Evolutionary conservation across 208 protist genomes (phyloP).

Genomic region (Entamoeba nuttalli): DNA sequence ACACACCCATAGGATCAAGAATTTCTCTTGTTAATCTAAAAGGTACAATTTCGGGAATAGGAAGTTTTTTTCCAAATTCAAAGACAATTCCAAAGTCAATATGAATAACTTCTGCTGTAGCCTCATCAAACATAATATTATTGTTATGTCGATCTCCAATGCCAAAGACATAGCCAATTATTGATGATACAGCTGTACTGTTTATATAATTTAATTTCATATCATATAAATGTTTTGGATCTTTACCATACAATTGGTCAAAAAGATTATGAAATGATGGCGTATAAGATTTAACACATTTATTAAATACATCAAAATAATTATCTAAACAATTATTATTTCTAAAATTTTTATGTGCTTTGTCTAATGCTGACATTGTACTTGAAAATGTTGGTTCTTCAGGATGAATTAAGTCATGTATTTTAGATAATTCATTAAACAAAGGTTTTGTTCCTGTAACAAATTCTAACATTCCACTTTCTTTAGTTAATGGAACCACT

Average conservation of each 20-base stretch:
- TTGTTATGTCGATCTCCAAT: constrained; percentile 16
- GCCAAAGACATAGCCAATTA: constrained; percentile 13
- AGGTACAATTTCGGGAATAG: constrained; percentile 13
- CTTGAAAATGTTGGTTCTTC: not conserved
- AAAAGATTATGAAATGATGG: not conserved
- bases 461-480: constrained; percentile 19
- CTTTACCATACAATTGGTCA: not conserved
- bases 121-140: constrained; percentile 16
- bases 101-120: not conserved
- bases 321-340: not conserved
- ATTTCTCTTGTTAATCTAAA: constrained; percentile 19
- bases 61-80: not conserved
- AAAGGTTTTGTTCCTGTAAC: not conserved
- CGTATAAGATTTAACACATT: not conserved
- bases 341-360: not conserved
- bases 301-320: not conserved
- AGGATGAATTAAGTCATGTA: not conserved
- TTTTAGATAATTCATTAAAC: not conserved
- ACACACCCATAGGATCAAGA: not conserved
- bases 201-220: not conserved
- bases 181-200: constrained; percentile 3
- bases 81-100: constrained; percentile 13
- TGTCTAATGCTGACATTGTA: not conserved
- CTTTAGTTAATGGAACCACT: constrained; percentile 15
- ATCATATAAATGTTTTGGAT: not conserved